Evolutionary conservation across 139 green algal genomes (phyloP).

Genomic region (Coelastrella sp.): DNA sequence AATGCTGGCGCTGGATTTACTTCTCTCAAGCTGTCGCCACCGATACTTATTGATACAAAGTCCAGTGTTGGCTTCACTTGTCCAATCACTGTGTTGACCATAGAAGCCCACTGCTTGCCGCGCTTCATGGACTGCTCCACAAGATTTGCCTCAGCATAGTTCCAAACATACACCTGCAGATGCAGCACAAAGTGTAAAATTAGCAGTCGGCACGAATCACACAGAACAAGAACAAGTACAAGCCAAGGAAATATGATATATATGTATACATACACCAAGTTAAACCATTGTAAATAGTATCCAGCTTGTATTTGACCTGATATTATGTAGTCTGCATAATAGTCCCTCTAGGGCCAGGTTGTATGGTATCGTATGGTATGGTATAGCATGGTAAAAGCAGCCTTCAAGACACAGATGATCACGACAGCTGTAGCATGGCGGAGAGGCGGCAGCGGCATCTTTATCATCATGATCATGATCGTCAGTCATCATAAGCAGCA

Average conservation of each 20-base stretch:
- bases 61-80: constrained; percentile 15
- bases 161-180: constrained; percentile 41
- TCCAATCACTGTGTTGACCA: constrained; percentile 38
- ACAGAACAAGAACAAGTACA: too few relatives aligned
- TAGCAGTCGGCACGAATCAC: too few relatives aligned
- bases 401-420: too few relatives aligned
- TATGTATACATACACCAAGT: neutral
- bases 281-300: neutral
- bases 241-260: neutral
- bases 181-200: neutral
- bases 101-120: constrained; percentile 17
- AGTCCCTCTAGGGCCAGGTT: too few relatives aligned
- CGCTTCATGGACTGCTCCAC: constrained; percentile 42
- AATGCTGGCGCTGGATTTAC: constrained; percentile 18
- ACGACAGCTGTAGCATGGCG: too few relatives aligned
- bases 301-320: too few relatives aligned
- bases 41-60: constrained; percentile 35
- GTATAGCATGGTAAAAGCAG: too few relatives aligned
- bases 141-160: constrained; percentile 47
- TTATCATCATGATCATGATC: too few relatives aligned
- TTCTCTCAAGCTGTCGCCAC: constrained; percentile 24
- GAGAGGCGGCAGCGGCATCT: neutral
- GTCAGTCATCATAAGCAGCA: too few relatives aligned
- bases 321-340: neutral
- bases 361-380: neutral